A percentile compares a stretch with the other conserved stretches of the same genome.
Conservation (phyloP, 2,329 filamentous ascomycete genomes). For the Fusarium torulosum region DNA sequence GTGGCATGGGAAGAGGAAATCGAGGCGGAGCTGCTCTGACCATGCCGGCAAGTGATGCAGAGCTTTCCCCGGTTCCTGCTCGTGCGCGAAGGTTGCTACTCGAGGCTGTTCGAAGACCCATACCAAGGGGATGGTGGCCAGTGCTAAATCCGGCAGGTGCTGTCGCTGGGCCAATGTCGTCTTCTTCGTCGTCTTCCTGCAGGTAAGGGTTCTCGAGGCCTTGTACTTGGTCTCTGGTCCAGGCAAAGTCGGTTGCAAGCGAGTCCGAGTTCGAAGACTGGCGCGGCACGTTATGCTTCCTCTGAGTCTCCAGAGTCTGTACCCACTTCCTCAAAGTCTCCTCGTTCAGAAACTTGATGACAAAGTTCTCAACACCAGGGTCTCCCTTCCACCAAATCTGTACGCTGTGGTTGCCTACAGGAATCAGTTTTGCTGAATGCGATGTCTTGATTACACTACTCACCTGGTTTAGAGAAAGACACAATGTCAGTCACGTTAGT, state of each 20-base stretch:
- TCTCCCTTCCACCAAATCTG: constrained; percentile 99
- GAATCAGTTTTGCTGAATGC: constrained; percentile 46
- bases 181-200: constrained; percentile 69
- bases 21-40: constrained; percentile 74
- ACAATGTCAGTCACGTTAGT: constrained; percentile 97
- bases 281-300: constrained; percentile 70
- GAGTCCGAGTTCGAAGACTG: constrained; percentile 61
- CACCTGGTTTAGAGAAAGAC: constrained; percentile 88
- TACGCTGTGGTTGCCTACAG: constrained; percentile 83
- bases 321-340: constrained; percentile 96
- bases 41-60: constrained; percentile 68
- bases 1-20: constrained; percentile 74
- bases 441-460: constrained; percentile 44
- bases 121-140: constrained; percentile 40
- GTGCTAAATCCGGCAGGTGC: constrained; percentile 54
- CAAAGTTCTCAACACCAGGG: constrained; percentile 93
- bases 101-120: constrained; percentile 65
- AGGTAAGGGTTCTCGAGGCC: constrained; percentile 86
- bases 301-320: constrained; percentile 80
- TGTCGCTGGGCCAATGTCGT: constrained; percentile 59
- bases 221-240: constrained; percentile 76
- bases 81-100: constrained; percentile 80
- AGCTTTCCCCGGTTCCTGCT: constrained; percentile 80
- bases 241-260: constrained; percentile 80
- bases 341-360: constrained; percentile 92